Conservation (phyloP, 2,329 filamentous ascomycete species). For the Colletotrichum sublineola region DNA sequence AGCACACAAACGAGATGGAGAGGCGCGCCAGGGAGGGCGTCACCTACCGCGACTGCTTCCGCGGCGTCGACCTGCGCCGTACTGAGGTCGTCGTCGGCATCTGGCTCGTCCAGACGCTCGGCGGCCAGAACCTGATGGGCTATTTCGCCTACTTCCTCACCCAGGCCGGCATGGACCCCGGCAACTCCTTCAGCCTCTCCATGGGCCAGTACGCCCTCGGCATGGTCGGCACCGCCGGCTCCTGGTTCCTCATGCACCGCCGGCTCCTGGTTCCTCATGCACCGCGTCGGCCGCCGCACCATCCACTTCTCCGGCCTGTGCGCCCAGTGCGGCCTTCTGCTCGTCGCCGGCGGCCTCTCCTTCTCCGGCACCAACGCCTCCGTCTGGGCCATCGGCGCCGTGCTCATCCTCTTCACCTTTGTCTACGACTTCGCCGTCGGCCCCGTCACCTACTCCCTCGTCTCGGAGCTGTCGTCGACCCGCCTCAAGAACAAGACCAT, state of each 20-base stretch:
- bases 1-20: constrained; percentile 66
- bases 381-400: constrained; percentile 59
- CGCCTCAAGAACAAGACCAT: constrained; percentile 68
- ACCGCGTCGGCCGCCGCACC: constrained; percentile 62
- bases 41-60: constrained; percentile 65
- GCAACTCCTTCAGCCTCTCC: constrained; percentile 59
- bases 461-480: constrained; percentile 67
- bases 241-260: constrained; percentile 63
- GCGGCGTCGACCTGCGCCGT: constrained; percentile 63
- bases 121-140: constrained; percentile 62
- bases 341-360: constrained; percentile 57
- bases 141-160: constrained; percentile 47
- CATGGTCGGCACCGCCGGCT: constrained; percentile 63
- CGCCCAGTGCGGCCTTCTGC: constrained; percentile 55
- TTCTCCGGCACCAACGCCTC: constrained; percentile 52
- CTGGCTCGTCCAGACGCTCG: constrained; percentile 63
- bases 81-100: constrained; percentile 65
- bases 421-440: constrained; percentile 68
- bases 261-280: constrained; percentile 65
- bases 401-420: constrained; percentile 66
- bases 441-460: constrained; percentile 65
- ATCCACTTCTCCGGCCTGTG: constrained; percentile 63
- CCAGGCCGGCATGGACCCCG: constrained; percentile 60
- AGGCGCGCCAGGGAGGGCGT: constrained; percentile 58
- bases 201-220: constrained; percentile 65